Evolutionary conservation across 208 protist species (phyloP), one percentile per base, ranked within the genome.

Genomic region (Wallacemonas collosoma): DNA sequence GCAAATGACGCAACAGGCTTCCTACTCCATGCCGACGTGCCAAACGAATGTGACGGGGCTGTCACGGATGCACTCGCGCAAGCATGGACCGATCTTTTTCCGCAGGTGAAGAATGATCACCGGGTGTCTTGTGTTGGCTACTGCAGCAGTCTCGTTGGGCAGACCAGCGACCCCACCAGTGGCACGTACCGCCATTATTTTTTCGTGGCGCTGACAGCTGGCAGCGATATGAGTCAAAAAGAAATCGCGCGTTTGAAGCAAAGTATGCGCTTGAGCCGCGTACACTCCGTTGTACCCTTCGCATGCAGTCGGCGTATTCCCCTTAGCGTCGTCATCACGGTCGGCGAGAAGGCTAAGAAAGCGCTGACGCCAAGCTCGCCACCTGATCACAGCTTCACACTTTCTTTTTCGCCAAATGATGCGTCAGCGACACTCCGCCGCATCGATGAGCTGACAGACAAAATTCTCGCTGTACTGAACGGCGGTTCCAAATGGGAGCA

Each of bases 161-260:
- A 72, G 41, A 51, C 71, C 38, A 26, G 43, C 1, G 53, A 36
- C 65, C 47, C 56, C 7, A 70, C 53, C 17, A 80, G 56, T 6
- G 83, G 83, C 6, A 85, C 80, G 3, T 89, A 85, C 72, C 64
- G 82, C 1, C 88, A 93, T 65, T 88, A 88, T 73, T 93, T 93
- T 81, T 95, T 91, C 73, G 74, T 80, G 14, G 83, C 81, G 2
- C 40, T 65, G n/a, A 15, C 57, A 47, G 41, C 40, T 43, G 71
- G 68, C 60, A 1, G 45, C 6, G 69, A 75, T 17, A 65, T 38
- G 41, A 53, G 57, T n/a, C 56, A 66, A 47, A 56, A 62, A 4
- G 35, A 79, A 11, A 64, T 62, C 12, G 38, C 60, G 35, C 66
- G 38, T 51, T 44, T 43, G 15, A 75, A 79, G 68, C 70, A 56